Conservation (phyloP, 2,329 filamentous ascomycete species). For the Aspergillus quadrilineatus region DNA sequence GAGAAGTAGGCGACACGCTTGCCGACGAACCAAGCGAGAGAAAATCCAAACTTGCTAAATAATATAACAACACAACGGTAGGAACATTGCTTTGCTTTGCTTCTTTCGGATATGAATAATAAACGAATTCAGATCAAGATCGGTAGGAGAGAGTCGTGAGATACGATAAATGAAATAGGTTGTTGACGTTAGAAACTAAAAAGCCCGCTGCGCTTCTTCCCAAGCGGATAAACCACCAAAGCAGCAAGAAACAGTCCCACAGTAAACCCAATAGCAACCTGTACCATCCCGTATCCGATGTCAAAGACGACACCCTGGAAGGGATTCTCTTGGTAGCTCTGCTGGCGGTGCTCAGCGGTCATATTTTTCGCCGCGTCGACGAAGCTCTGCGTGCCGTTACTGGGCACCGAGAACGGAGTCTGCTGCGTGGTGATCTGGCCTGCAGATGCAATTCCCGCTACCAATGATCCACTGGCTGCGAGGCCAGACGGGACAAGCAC, state of each 20-base stretch:
- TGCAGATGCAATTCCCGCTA: constrained; percentile 59
- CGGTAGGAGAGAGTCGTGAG: too few relatives aligned
- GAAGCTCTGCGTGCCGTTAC: constrained; percentile 39
- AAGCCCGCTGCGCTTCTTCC: constrained; percentile 50
- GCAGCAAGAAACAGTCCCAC: constrained; percentile 51
- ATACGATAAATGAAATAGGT: too few relatives aligned
- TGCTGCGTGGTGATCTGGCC: constrained; percentile 50
- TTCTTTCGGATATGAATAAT: too few relatives aligned
- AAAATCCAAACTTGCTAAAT: too few relatives aligned
- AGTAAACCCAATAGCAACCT: constrained; percentile 52
- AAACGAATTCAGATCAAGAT: too few relatives aligned
- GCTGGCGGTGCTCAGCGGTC: constrained; percentile 13
- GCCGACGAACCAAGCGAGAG: too few relatives aligned
- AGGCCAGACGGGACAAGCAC: constrained; percentile 64
- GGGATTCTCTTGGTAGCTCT: constrained; percentile 18
- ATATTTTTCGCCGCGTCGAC: constrained; percentile 31
- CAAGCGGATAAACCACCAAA: constrained; percentile 49
- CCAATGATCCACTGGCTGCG: constrained; percentile 58
- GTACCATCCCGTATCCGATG: constrained; percentile 51
- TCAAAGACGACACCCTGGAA: constrained; percentile 40
- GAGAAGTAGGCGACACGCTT: too few relatives aligned
- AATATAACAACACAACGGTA: too few relatives aligned
- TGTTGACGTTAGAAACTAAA: constrained; percentile 43
- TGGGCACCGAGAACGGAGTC: constrained; percentile 44
- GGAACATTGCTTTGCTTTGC: too few relatives aligned